These are phyloP conservation scores for Beauveria bassiana DNA, from an alignment of 2,329 filamentous ascomycete genomes.

Conservation along the genomic window DNA sequence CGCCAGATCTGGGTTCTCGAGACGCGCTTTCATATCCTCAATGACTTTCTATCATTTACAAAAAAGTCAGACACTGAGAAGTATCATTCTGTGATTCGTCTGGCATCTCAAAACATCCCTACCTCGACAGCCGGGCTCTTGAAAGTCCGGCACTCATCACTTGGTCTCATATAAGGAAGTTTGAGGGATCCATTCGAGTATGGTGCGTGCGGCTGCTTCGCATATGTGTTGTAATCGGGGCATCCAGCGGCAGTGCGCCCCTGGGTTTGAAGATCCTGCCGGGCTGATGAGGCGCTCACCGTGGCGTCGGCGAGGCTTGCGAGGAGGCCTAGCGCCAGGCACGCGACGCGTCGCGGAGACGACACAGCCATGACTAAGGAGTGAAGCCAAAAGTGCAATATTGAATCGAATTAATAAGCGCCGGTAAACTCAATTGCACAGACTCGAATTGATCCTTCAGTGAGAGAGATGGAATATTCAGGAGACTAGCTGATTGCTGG, in stretches of 20 bases:
- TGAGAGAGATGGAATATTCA: neutral
- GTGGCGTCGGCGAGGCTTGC: neutral
- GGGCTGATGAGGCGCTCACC: neutral
- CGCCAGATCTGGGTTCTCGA: conserved; percentile 56
- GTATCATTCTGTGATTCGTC: neutral
- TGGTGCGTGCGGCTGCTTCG: conserved; percentile 17
- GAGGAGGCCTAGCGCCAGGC: neutral
- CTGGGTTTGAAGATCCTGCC: conserved; percentile 9
- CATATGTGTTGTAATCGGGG: conserved; percentile 19
- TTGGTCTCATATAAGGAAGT: conserved; percentile 21
- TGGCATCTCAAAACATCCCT: neutral
- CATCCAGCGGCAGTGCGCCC: conserved; percentile 17
- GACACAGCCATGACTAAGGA: neutral
- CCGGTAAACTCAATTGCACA: neutral
- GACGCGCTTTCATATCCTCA: conserved; percentile 29
- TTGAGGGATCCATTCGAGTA: conserved; percentile 16
- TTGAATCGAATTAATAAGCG: too few species aligned
- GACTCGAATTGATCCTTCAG: neutral
- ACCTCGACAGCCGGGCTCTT: conserved; percentile 21
- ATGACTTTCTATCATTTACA: conserved; percentile 18
- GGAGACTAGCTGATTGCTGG: neutral
- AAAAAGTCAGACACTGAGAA: neutral
- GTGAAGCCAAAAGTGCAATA: neutral
- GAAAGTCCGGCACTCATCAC: conserved; percentile 21
- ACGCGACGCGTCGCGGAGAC: neutral